A percentile compares a stretch with the other conserved stretches of the same genome.
Evolutionary conservation across 768 basidiomycete genomes (phyloP).

Genomic region (Tulasnella sp.): DNA sequence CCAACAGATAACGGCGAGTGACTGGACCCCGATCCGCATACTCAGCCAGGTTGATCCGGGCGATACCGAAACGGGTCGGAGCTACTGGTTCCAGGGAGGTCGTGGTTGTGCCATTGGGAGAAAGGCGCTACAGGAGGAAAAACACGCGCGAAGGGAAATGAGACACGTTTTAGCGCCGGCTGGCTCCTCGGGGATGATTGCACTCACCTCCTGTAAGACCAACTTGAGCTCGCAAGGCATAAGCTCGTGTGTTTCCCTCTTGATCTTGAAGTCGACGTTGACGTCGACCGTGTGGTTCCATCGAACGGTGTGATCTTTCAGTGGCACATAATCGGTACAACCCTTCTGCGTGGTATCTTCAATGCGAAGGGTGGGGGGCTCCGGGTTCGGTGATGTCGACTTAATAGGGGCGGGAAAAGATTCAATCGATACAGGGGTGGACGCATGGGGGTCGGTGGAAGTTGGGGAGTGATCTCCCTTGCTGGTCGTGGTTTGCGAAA

Average conservation of each 20-base stretch:
- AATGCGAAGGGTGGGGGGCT: slow-evolving; percentile 4
- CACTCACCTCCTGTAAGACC: slow-evolving; percentile 53
- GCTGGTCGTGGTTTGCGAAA: not conserved
- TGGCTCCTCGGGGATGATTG: not conserved
- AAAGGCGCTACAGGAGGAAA: not conserved
- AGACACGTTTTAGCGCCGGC: slow-evolving; percentile 7
- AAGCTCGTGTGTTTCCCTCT: slow-evolving; percentile 48
- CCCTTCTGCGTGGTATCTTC: slow-evolving; percentile 45
- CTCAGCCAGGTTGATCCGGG: slow-evolving; percentile 69
- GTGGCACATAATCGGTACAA: slow-evolving; percentile 53
- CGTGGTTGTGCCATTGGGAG: slow-evolving; percentile 48
- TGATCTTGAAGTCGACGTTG: slow-evolving; percentile 57
- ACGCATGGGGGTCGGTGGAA: slow-evolving; percentile 4
- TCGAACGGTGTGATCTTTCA: slow-evolving; percentile 59
- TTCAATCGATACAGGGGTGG: slow-evolving; percentile 12
- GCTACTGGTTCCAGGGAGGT: slow-evolving; percentile 45
- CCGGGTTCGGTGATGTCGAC: not conserved
- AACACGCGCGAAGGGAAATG: not conserved
- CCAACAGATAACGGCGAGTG: slow-evolving; percentile 61
- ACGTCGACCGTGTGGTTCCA: slow-evolving; percentile 60
- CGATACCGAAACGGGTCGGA: slow-evolving; percentile 58
- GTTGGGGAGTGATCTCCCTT: slow-evolving; percentile 20
- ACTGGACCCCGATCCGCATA: slow-evolving; percentile 59
- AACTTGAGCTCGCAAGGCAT: slow-evolving; percentile 62
- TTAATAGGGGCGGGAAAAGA: slow-evolving; percentile 27